A percentile compares a stretch with the other conserved stretches of the same genome.
phyloP scores from a whole-genome alignment of 2,329 filamentous ascomycete species.

The Dendrostoma leiphaemia region DNA sequence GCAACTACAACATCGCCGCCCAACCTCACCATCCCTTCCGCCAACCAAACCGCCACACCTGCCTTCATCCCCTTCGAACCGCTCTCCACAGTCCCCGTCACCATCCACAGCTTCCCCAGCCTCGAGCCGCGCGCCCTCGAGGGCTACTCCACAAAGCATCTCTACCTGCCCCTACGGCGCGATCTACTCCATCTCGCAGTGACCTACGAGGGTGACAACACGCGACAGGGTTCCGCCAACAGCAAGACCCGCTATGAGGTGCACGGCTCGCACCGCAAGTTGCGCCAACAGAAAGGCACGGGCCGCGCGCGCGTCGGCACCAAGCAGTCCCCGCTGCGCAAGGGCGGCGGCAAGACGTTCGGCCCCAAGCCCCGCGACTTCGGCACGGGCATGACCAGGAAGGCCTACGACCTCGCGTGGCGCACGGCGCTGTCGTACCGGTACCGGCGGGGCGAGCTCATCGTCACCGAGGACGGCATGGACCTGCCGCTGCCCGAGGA shows the following conservation, averaged over 20 bases:
- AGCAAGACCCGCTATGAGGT: slow-evolving; percentile 82
- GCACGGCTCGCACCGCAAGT: slow-evolving; percentile 77
- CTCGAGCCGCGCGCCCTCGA: slow-evolving; percentile 81
- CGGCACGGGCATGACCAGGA: slow-evolving; percentile 74
- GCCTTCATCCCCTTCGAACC: slow-evolving; percentile 26
- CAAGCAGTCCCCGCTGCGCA: slow-evolving; percentile 76
- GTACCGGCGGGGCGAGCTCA: slow-evolving; percentile 80
- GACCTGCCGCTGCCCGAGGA: slow-evolving; percentile 60
- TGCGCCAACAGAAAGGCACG: slow-evolving; percentile 82
- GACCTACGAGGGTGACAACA: slow-evolving; percentile 86
- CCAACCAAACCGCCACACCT: slow-evolving; percentile 1
- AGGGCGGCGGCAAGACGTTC: slow-evolving; percentile 82
- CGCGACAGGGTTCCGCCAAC: slow-evolving; percentile 81
- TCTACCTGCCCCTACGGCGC: slow-evolving; percentile 80
- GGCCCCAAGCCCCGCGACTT: slow-evolving; percentile 95
- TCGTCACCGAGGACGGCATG: slow-evolving; percentile 78
- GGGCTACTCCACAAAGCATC: slow-evolving; percentile 76
- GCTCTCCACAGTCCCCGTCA: slow-evolving; percentile 71
- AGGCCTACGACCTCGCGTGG: slow-evolving; percentile 95
- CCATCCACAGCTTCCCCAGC: slow-evolving; percentile 85
- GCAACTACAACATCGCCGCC: slow-evolving; percentile 14
- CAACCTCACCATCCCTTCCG: slow-evolving; percentile 17
- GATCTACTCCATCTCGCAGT: slow-evolving; percentile 93
- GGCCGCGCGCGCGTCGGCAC: slow-evolving; percentile 78
- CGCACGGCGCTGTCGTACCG: slow-evolving; percentile 90